Evolutionary conservation across 1,139 yeast species (phyloP).

Genomic region (Saccharomycopsis hybrid): DNA sequence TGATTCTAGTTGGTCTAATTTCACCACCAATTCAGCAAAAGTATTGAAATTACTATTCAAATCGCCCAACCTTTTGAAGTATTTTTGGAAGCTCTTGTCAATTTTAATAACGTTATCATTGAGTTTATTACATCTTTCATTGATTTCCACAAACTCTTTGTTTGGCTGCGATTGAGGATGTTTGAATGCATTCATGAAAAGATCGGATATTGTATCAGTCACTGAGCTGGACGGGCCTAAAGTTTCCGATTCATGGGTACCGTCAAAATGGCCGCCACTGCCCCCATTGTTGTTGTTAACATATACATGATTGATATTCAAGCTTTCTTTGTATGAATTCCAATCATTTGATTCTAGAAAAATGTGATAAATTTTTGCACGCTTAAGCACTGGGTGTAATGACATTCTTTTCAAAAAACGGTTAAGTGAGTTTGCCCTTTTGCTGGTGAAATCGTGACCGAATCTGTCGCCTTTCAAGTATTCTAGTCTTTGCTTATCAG

Average conservation of each 20-base stretch:
- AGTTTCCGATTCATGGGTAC: slow-evolving; percentile 1
- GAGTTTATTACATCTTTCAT: slow-evolving; percentile 72
- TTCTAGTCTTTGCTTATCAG: slow-evolving; percentile 86
- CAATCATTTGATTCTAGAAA: slow-evolving; percentile 81
- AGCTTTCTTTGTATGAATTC: slow-evolving; percentile 67
- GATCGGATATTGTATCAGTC: slow-evolving; percentile 71
- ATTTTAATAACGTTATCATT: slow-evolving; percentile 76
- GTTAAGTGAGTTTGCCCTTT: slow-evolving; percentile 77
- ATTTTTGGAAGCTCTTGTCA: slow-evolving; percentile 70
- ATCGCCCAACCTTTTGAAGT: slow-evolving; percentile 67
- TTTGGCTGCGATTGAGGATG: slow-evolving; percentile 67
- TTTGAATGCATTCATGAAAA: slow-evolving; percentile 86
- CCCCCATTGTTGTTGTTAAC: slow-evolving; percentile 17
- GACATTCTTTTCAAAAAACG: slow-evolving; percentile 70
- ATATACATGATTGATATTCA: slow-evolving; percentile 34
- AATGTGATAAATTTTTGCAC: slow-evolving; percentile 64
- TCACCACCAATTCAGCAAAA: slow-evolving; percentile 63
- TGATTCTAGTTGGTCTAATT: slow-evolving; percentile 49
- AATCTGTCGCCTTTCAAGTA: slow-evolving; percentile 94
- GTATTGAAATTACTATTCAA: slow-evolving; percentile 67
- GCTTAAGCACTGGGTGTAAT: slow-evolving; percentile 63
- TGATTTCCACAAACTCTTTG: slow-evolving; percentile 77
- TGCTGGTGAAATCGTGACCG: slow-evolving; percentile 70
- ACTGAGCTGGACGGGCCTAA: slow-evolving; percentile 27
- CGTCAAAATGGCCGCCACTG: slow-evolving; percentile 4